phyloP scores from a whole-genome alignment of 164 flowering plant genomes.

The Hamamelis virginiana region DNA sequence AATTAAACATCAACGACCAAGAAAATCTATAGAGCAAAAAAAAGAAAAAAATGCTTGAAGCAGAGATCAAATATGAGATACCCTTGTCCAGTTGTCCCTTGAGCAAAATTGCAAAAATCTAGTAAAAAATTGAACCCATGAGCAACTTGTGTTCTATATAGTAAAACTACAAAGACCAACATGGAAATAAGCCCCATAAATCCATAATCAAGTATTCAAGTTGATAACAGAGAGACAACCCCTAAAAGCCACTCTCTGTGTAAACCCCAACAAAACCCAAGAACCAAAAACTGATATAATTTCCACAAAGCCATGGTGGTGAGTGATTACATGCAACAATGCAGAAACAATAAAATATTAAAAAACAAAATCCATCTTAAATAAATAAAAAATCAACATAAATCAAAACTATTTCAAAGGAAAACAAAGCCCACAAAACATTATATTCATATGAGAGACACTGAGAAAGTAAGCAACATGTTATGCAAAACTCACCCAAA shows the following conservation, averaged over 20 bases:
- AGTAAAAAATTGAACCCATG: constrained; percentile 13
- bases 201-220: constrained; percentile 9
- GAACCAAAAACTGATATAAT: constrained; percentile 2
- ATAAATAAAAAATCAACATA: background rate
- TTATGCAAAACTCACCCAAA: constrained; percentile 1
- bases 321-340: background rate
- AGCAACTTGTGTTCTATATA: constrained; percentile 8
- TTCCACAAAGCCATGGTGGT: background rate
- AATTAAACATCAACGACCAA: constrained; percentile 34
- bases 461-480: background rate
- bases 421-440: background rate
- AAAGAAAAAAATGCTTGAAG: constrained; percentile 5
- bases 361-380: constrained; percentile 9
- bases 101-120: constrained; percentile 17
- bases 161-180: constrained; percentile 15
- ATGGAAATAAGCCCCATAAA: constrained; percentile 14
- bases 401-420: background rate
- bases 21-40: constrained; percentile 23
- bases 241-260: constrained; percentile 50
- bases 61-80: constrained; percentile 29
- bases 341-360: too few species aligned
- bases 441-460: too few species aligned
- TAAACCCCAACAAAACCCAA: constrained; percentile 39
- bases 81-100: too few species aligned
- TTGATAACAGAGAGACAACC: constrained; percentile 20